A percentile compares a stretch with the other conserved stretches of the same genome.
phyloP scores from a whole-genome alignment of 148 eudicot species.

The Salicornia ramosissima region DNA sequence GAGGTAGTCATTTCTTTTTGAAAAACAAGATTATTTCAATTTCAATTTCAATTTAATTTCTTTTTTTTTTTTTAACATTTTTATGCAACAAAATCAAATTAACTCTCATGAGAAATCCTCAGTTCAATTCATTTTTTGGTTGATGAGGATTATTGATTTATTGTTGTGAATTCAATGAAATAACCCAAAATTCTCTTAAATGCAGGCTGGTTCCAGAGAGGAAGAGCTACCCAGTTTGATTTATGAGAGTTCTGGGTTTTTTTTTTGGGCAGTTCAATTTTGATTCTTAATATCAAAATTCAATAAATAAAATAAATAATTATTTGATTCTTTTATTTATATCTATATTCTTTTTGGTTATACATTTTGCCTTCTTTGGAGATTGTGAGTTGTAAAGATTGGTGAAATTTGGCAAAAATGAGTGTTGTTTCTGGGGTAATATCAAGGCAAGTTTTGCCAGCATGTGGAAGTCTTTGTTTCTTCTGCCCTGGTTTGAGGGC shows the following conservation, averaged over 20 bases:
- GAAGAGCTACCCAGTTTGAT: constrained; percentile 19
- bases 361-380: background rate
- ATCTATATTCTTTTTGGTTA: no score
- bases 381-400: constrained; percentile 19
- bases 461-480: constrained; percentile 78
- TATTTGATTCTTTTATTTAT: background rate
- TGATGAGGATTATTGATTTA: background rate
- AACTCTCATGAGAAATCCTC: constrained; percentile 16
- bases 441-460: constrained; percentile 90
- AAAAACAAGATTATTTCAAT: background rate
- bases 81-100: background rate
- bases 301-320: constrained; percentile 32
- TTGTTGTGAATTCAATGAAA: background rate
- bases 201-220: constrained; percentile 61
- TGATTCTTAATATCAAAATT: constrained; percentile 19
- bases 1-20: constrained; percentile 39
- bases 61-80: background rate
- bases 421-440: constrained; percentile 74
- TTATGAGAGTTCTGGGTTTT: constrained; percentile 28
- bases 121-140: background rate
- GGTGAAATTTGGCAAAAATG: constrained; percentile 33
- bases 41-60: background rate
- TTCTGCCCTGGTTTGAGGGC: constrained; percentile 82
- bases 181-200: background rate
- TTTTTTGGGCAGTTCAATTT: constrained; percentile 23